These are phyloP conservation scores for Schizochytrium sp. DNA, from an alignment of 108 stramenopile genomes.

Conservation along the genomic window DNA sequence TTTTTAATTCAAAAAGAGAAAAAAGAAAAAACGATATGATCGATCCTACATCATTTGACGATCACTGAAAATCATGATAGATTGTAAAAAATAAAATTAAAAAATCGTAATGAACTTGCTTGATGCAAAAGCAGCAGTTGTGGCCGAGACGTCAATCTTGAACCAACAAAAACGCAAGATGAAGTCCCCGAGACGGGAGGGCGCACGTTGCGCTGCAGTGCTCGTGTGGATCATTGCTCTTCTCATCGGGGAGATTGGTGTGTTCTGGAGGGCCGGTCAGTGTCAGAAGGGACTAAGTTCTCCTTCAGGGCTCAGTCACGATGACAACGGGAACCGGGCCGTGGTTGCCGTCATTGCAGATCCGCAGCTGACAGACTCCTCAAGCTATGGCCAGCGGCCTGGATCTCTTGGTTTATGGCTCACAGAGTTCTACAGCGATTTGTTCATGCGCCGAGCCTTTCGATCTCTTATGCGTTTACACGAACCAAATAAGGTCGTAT, in stretches of 20 bases:
- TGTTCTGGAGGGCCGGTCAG: background rate
- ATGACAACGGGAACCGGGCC: background rate
- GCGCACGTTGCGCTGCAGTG: background rate
- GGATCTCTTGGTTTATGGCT: background rate
- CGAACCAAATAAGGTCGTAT: background rate
- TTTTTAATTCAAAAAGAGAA: too few species aligned
- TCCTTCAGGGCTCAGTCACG: background rate
- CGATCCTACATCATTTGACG: too few species aligned
- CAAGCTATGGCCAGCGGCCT: constrained; percentile 22
- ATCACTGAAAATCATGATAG: too few species aligned
- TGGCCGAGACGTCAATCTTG: background rate
- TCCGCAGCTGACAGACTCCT: constrained; percentile 17
- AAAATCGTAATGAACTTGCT: too few species aligned
- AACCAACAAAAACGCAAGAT: background rate
- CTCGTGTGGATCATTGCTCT: background rate
- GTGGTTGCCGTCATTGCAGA: background rate
- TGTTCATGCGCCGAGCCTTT: constrained; percentile 21
- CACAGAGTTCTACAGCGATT: constrained; percentile 42
- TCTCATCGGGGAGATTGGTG: background rate
- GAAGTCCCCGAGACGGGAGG: background rate
- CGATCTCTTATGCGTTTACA: background rate
- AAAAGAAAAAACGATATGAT: too few species aligned
- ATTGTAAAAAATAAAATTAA: too few species aligned
- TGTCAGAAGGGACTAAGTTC: background rate
- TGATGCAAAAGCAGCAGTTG: too few species aligned